These are phyloP conservation scores for Cladosporium cucumerinum DNA, from an alignment of 2,329 filamentous ascomycete species.

Conservation along the genomic window DNA sequence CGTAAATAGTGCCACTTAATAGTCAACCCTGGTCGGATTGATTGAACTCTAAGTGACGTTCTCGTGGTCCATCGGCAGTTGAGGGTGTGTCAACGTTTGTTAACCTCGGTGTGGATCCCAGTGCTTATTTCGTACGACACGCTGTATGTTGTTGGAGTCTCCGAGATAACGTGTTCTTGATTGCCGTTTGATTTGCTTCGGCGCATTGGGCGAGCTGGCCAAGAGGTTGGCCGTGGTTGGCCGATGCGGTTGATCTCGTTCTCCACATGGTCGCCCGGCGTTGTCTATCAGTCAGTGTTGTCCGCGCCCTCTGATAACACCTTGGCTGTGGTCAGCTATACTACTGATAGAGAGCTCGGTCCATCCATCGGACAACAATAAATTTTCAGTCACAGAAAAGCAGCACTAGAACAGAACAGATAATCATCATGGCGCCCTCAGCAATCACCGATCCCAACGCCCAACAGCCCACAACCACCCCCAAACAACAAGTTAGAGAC, in stretches of 20 bases:
- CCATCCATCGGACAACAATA: not conserved
- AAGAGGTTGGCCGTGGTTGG: not conserved
- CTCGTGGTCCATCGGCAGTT: not conserved
- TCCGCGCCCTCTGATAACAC: constrained; percentile 9
- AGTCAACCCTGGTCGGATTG: not conserved
- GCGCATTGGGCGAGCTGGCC: not conserved
- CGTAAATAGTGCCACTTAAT: not conserved
- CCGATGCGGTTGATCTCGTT: not conserved
- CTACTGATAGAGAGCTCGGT: no score
- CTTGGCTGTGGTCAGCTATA: not conserved
- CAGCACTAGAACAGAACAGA: not conserved
- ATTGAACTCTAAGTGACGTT: not conserved
- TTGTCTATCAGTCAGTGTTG: not conserved
- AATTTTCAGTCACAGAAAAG: not conserved
- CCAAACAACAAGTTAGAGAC: not conserved
- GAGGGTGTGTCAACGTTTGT: not conserved
- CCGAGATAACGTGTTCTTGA: not conserved
- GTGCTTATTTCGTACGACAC: not conserved
- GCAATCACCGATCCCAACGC: constrained; percentile 22
- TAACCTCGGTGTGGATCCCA: not conserved
- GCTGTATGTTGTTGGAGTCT: not conserved
- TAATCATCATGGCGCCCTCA: constrained; percentile 30
- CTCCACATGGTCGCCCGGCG: not conserved
- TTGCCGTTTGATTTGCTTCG: not conserved
- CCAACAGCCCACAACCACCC: constrained; percentile 19